A percentile compares a stretch with the other conserved stretches of the same genome.
These are phyloP conservation scores for Talaromyces proteolyticus DNA, from an alignment of 495 filamentous ascomycete species.

Conservation along the genomic window DNA sequence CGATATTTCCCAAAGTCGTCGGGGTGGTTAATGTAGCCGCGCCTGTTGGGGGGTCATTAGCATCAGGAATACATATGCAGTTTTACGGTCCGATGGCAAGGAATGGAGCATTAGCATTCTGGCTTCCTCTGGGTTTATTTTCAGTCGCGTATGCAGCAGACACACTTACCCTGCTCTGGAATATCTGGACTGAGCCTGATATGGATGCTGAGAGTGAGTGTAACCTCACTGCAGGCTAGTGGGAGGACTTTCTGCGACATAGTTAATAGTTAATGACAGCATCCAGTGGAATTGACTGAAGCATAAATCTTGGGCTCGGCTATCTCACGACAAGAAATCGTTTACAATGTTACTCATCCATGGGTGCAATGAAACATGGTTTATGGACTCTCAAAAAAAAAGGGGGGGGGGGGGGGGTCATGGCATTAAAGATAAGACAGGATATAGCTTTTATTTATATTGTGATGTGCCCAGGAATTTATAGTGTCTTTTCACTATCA, in stretches of 20 bases:
- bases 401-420: background rate
- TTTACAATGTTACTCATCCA: background rate
- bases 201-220: background rate
- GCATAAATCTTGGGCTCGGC: background rate
- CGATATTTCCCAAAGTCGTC: background rate
- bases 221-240: background rate
- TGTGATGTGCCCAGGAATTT: background rate
- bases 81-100: constrained; percentile 2
- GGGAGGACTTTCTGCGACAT: background rate
- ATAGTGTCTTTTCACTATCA: background rate
- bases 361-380: background rate
- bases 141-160: background rate
- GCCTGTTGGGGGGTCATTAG: background rate
- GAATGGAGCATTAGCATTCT: constrained; percentile 3
- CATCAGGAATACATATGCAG: constrained; percentile 2
- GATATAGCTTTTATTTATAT: background rate
- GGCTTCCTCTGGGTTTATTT: background rate
- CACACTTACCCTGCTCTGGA: background rate
- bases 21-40: background rate
- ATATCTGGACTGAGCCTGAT: background rate
- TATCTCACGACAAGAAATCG: background rate
- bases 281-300: background rate
- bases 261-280: too few species aligned
- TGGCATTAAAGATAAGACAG: background rate
- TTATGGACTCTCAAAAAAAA: background rate